Evolutionary conservation across 2,329 filamentous ascomycete genomes (phyloP), one percentile per base, ranked within the genome.

Genomic region (Bipolaris gigantea): DNA sequence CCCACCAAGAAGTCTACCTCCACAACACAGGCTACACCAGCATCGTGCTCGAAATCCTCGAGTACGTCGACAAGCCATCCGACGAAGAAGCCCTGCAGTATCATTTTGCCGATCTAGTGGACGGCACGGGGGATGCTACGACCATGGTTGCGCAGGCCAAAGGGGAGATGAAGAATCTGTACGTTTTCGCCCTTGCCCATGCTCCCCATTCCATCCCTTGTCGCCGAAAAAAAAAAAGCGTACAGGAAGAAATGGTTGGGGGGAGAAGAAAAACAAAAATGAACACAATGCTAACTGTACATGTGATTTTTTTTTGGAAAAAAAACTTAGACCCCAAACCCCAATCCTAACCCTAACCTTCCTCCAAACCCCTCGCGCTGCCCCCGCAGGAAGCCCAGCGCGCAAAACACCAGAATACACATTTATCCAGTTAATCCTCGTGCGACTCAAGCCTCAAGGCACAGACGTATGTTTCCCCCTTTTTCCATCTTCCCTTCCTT

Each of bases 1-100:
- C 93, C 72, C 89, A 95, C 74, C 92, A 97, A 78, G 93, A 97
- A 80, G 89, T 97, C 64, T 96, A 87, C 78, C 87, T 97, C 68
- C 91, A 95, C 72, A 82, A 84, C 60, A 83, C 89, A 59, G 92
- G 91, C 45, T 92, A 92, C 74, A 90, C 90, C 3, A 92, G 85
- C 76, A 86, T 96, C 72, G 92, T 96, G 65, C 83, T 97, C 74
- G 93, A 97, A 67, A 90, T 97, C 68, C 89, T 89, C 50, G 88
- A 97, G 78, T 88, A 89, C 51, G 87, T 96, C 19, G 83, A 83
- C 4, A 79, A 85, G 16, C 82, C 86, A 66, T 83, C 83, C 33
- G 86, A 92, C 65, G 87, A 89, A 51, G 83, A 82, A 40, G 90
- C 91, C 16, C 61, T 79, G 53, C 74, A 79, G 59, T 77, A 75